Percentiles rank a stretch among this genome's conserved stretches.
Evolutionary conservation across 352 stramenopile genomes (phyloP).

Genomic region (Phytophthora sojae): DNA sequence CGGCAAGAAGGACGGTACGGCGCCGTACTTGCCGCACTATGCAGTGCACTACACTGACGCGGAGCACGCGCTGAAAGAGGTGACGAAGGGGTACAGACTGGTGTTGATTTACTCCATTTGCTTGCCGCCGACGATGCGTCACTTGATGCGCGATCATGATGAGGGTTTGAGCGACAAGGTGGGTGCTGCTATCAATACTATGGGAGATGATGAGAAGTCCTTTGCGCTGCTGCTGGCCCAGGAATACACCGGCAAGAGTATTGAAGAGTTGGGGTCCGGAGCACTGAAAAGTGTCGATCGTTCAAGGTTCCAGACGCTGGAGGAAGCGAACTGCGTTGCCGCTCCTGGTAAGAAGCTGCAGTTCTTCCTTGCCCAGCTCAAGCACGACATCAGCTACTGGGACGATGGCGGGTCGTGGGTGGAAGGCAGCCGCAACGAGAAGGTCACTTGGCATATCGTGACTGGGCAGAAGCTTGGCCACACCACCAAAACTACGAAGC

Average conservation of each 20-base stretch:
- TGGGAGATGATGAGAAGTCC: no score
- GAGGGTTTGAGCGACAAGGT: no score
- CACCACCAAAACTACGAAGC: no score
- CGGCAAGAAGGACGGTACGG: conserved; percentile 21
- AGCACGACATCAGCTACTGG: conserved; percentile 17
- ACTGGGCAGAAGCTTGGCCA: no score
- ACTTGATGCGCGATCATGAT: no score
- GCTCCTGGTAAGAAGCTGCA: conserved; percentile 8
- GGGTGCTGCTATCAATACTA: no score
- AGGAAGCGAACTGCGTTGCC: background rate
- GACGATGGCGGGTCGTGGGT: conserved; percentile 13
- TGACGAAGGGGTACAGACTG: conserved; percentile 28
- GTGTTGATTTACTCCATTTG: conserved; percentile 38
- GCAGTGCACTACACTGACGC: conserved; percentile 36
- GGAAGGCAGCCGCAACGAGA: background rate
- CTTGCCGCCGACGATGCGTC: conserved; percentile 1
- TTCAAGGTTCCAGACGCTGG: no score
- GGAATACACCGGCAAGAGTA: no score
- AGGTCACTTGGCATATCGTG: no score
- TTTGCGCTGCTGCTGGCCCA: no score
- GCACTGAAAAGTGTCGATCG: no score
- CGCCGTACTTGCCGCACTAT: conserved; percentile 21
- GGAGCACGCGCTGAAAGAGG: conserved; percentile 34
- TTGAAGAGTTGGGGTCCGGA: no score
- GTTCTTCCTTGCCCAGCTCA: conserved; percentile 17